Base-by-base conservation (phyloP, 768 basidiomycete genomes). In the Austroboletus festivus region DNA sequence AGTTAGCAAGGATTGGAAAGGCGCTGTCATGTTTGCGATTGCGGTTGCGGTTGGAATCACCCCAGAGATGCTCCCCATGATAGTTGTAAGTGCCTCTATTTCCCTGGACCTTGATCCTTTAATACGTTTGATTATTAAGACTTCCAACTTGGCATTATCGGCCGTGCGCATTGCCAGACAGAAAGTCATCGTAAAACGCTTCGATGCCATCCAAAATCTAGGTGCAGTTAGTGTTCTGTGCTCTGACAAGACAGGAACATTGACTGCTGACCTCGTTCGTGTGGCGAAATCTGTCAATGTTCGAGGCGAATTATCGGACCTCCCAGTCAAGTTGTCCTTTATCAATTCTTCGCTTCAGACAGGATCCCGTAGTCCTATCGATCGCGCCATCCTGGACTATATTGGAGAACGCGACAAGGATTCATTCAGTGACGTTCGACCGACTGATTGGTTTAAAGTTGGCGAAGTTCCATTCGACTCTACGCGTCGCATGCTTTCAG, bases 191-290 rank as follows among this genome's bases (percentile, higher is more conserved):
- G 80, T 83, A 15, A 73, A 81, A 28, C 75, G 79, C 45, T 73
- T 85, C 52, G 81, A 83, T 53, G 81, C 82, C 13, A 71, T 85
- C 52, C 82, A 85, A 58, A 80, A 76, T 42, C 60, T 85, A 34
- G 79, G 81, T 11, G 79, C 75, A 9, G 80, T 85, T 22, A 69
- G 67, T 46, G 58, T 74, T 42, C 60, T 75, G 44, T 84, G 82
- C 60, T 81, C 79, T 20, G 83, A 85, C 62, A 84, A 84, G 63
- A 85, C 83, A 1, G 83, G 83, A 21, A 85, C 83, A 15, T 60
- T 80, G 24, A 80, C 79, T 9, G 64, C 61, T 33, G 65, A 67
- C 50, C 55, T 56, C 18, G 64, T 68, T 64, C 73, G 76, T 45
- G 68, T 46, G 63, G 71, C 52, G 44, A 67, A 52, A 58, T 67